These are phyloP conservation scores for Fusarium succisae DNA, from an alignment of 2,329 filamentous ascomycete species.

Conservation along the genomic window DNA sequence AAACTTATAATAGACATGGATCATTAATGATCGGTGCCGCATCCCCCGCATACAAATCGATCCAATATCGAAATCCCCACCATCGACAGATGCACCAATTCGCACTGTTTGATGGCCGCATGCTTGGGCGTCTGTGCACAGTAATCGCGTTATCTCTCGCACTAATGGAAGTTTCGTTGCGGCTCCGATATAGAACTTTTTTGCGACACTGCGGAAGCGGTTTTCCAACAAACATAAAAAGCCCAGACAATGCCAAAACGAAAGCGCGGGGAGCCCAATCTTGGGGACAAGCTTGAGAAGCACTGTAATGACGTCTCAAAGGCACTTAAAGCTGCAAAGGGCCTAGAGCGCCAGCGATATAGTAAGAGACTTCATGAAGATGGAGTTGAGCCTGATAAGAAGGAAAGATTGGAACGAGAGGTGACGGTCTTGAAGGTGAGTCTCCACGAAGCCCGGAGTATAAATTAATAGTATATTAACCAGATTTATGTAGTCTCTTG, in stretches of 20 bases:
- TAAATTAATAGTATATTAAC: not conserved
- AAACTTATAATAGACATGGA: not conserved
- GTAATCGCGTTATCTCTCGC: conserved; percentile 50
- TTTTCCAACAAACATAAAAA: conserved; percentile 25
- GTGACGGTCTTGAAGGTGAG: conserved; percentile 64
- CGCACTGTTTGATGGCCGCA: not conserved
- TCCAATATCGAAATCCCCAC: conserved; percentile 16
- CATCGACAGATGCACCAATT: conserved; percentile 2
- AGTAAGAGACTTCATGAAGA: conserved; percentile 66
- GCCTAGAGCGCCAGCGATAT: conserved; percentile 81
- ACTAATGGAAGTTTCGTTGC: conserved; percentile 59
- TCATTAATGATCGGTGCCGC: conserved; percentile 16
- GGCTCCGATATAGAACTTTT: conserved; percentile 33
- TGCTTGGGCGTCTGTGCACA: not conserved
- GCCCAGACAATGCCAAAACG: conserved; percentile 63
- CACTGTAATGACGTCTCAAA: conserved; percentile 69
- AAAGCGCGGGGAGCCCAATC: conserved; percentile 59
- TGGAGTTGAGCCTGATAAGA: conserved; percentile 58
- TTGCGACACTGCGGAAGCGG: conserved; percentile 30
- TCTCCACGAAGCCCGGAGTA: not conserved
- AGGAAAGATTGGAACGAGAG: conserved; percentile 70
- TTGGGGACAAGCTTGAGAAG: conserved; percentile 62
- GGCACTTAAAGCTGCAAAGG: conserved; percentile 77
- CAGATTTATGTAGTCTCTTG: conserved; percentile 57
- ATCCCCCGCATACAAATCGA: conserved; percentile 3